phyloP scores from a whole-genome alignment of 208 protist species.

The Leishmania lainsoni region DNA sequence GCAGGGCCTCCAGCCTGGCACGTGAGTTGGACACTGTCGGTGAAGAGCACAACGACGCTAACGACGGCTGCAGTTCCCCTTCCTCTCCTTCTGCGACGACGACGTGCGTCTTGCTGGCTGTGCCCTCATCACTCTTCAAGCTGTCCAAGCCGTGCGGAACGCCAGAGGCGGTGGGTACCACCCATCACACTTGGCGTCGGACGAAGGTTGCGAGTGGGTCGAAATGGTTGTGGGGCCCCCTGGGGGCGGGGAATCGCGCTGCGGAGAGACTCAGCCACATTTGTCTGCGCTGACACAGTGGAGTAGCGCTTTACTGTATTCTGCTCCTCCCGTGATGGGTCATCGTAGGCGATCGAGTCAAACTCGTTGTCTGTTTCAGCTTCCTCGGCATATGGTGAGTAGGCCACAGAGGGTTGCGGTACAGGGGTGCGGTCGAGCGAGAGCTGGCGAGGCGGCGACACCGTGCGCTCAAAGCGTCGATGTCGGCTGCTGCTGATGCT shows the following conservation, averaged over 20 bases:
- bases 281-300: conserved; percentile 2
- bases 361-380: neutral
- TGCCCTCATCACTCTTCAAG: neutral
- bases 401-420: neutral
- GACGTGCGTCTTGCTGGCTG: neutral
- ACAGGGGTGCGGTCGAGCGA: conserved; percentile 27
- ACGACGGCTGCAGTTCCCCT: neutral
- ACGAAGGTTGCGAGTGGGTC: neutral
- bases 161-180: conserved; percentile 1
- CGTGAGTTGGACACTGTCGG: conserved; percentile 4
- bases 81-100: neutral
- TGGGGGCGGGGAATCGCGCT: neutral
- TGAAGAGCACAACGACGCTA: neutral
- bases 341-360: neutral
- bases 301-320: neutral
- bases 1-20: conserved; percentile 20
- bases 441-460: conserved; percentile 18
- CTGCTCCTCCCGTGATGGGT: neutral
- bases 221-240: neutral
- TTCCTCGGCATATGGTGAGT: neutral
- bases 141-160: neutral
- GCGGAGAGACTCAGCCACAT: neutral
- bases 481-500: neutral
- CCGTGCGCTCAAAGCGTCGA: neutral
- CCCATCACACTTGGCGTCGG: neutral